A percentile compares a stretch with the other conserved stretches of the same genome.
These are phyloP conservation scores for Spergularia marina DNA, from an alignment of 148 eudicot genomes.

Conservation along the genomic window DNA sequence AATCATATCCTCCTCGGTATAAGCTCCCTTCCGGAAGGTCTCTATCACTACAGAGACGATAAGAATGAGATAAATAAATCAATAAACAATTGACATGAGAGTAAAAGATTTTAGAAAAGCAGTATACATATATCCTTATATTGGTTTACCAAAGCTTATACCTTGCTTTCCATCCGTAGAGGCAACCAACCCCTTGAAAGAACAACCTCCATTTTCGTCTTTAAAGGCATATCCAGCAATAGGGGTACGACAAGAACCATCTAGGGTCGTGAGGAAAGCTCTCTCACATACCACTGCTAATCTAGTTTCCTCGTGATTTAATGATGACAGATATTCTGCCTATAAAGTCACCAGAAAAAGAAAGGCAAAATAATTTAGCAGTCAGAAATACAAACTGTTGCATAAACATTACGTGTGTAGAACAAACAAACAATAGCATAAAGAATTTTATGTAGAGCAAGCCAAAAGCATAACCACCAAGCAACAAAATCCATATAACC, in stretches of 20 bases:
- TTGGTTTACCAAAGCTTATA: constrained; percentile 17
- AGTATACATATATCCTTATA: not conserved
- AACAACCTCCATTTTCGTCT: constrained; percentile 70
- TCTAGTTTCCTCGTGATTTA: constrained; percentile 95
- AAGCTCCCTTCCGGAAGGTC: constrained; percentile 74
- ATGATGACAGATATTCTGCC: constrained; percentile 66
- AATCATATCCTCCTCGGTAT: constrained; percentile 71
- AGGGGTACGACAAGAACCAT: constrained; percentile 94
- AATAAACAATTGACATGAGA: not conserved
- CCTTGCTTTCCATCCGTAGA: constrained; percentile 90
- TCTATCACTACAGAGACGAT: constrained; percentile 38
- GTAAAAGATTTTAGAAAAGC: not conserved
- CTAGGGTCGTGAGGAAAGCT: constrained; percentile 72
- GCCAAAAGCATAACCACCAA: not conserved
- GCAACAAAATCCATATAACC: not conserved
- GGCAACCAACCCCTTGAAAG: constrained; percentile 83
- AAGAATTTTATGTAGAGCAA: not conserved
- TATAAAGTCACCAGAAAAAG: constrained; percentile 17
- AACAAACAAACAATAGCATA: not conserved
- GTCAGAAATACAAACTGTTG: not conserved
- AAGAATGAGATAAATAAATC: constrained; percentile 5
- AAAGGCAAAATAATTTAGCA: not conserved
- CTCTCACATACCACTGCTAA: constrained; percentile 89
- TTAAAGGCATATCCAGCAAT: constrained; percentile 85
- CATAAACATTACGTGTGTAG: not conserved